Conservation (phyloP, 768 basidiomycete genomes). For the Hericium coralloides region DNA sequence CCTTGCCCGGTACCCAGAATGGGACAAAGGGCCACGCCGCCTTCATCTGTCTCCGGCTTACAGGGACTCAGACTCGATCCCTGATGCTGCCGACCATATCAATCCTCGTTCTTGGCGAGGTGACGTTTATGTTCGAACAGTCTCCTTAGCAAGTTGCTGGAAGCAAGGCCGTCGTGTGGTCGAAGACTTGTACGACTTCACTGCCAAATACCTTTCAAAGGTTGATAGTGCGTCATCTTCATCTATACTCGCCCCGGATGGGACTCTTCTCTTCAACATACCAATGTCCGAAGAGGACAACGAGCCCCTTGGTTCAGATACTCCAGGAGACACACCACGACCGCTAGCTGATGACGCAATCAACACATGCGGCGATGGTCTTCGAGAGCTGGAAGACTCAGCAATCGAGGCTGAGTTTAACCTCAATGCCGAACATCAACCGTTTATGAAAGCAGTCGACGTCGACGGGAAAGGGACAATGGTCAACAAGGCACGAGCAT, state of each 20-base stretch:
- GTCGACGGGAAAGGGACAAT: background rate
- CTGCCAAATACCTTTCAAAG: background rate
- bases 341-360: too few species aligned
- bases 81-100: background rate
- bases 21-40: conserved; percentile 27
- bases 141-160: background rate
- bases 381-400: background rate
- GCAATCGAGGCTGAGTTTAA: background rate
- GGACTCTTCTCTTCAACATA: background rate
- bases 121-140: background rate
- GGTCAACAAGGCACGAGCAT: background rate
- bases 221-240: background rate
- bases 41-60: conserved; percentile 14
- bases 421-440: background rate
- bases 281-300: background rate
- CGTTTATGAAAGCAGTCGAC: background rate
- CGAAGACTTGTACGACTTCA: background rate
- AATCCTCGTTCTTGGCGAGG: background rate
- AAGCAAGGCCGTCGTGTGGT: background rate
- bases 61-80: background rate
- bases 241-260: conserved; percentile 7
- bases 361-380: too few species aligned
- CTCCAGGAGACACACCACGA: too few species aligned
- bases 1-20: conserved; percentile 28
- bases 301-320: too few species aligned